These are phyloP conservation scores for Saccharomycopsis vini DNA, from an alignment of 805 yeast species.

Conservation along the genomic window DNA sequence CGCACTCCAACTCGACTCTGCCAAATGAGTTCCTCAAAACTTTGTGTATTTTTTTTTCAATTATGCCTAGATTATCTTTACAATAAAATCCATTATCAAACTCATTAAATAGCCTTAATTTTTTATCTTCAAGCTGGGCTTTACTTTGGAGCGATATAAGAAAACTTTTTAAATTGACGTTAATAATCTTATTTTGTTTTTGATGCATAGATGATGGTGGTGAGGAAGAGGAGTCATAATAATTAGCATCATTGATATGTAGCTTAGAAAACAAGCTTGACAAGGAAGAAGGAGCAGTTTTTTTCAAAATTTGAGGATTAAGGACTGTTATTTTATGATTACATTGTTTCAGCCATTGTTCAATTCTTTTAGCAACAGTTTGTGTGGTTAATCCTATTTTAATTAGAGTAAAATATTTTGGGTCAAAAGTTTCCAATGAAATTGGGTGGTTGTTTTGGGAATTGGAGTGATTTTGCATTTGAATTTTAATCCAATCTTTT, in stretches of 20 bases:
- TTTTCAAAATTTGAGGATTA: conserved; percentile 26
- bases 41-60: conserved; percentile 37
- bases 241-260: background rate
- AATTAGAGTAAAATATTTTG: conserved; percentile 33
- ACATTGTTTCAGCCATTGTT: conserved; percentile 48
- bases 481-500: too few species aligned
- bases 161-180: background rate
- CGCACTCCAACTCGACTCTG: conserved; percentile 39
- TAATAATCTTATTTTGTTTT: background rate
- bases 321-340: conserved; percentile 35
- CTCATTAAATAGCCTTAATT: conserved; percentile 10
- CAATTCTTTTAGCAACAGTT: conserved; percentile 32
- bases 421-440: conserved; percentile 28
- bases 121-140: conserved; percentile 1
- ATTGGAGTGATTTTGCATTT: too few species aligned
- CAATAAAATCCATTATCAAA: conserved; percentile 31
- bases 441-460: conserved; percentile 21
- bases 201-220: too few species aligned
- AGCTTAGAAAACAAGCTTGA: conserved; percentile 18
- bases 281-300: conserved; percentile 19
- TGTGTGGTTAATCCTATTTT: conserved; percentile 49
- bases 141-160: background rate
- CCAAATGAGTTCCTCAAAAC: conserved; percentile 34
- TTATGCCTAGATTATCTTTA: conserved; percentile 24
- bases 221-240: too few species aligned